These are phyloP conservation scores for Oldenlandia corymbosa DNA, from an alignment of 257 asterid genomes.

Conservation along the genomic window DNA sequence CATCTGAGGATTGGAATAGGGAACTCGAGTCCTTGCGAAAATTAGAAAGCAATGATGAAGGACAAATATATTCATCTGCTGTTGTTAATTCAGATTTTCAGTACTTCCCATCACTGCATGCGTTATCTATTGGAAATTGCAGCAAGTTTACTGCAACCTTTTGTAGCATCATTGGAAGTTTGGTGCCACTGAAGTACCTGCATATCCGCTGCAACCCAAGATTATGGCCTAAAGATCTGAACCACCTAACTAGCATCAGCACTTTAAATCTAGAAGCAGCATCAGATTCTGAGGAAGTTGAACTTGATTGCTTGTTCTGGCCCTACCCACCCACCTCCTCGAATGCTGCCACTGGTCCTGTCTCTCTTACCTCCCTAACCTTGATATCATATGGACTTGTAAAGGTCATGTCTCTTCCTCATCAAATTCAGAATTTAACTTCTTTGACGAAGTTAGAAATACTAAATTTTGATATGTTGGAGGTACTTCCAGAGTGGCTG, in stretches of 20 bases:
- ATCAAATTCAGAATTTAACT: constrained; percentile 10
- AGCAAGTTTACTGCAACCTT: background rate
- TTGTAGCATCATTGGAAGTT: background rate
- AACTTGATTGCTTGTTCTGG: constrained; percentile 9
- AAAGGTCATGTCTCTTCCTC: constrained; percentile 8
- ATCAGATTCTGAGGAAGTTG: background rate
- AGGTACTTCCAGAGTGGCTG: constrained; percentile 27
- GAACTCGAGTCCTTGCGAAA: too few species aligned
- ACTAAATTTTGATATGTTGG: background rate
- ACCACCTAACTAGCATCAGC: background rate
- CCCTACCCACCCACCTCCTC: background rate
- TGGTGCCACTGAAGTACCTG: background rate
- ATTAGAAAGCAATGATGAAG: too few species aligned
- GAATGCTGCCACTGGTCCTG: too few species aligned
- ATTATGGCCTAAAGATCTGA: background rate
- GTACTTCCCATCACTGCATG: background rate
- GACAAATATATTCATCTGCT: too few species aligned
- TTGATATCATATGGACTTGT: constrained; percentile 13
- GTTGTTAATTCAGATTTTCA: background rate
- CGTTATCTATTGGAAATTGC: background rate
- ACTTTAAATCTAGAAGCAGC: background rate
- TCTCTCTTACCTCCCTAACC: background rate
- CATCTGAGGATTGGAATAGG: too few species aligned
- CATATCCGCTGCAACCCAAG: background rate
- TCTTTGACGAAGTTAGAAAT: background rate